Evolutionary conservation across 495 filamentous ascomycete species (phyloP), one percentile per base, ranked within the genome.

Genomic region (Saxophila tyrrhenica): DNA sequence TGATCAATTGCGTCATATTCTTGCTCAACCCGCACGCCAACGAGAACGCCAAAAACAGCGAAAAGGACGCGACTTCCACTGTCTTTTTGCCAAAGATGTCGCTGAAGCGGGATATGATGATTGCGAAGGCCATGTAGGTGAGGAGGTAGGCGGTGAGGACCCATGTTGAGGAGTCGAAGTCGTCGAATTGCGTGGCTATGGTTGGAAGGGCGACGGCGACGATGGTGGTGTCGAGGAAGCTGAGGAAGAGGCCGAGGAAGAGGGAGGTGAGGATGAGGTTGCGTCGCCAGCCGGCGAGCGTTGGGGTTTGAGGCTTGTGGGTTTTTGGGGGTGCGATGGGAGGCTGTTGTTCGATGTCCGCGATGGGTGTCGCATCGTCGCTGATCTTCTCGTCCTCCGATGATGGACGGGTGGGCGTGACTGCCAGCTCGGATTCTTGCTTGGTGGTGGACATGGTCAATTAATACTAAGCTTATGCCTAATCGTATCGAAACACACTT

Each of bases 1-100:
- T 13, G 22, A 55, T 55, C 10, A 55, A 29, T 41, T 55, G 52
- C 42, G 32, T 55, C 32, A 55, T 55, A 8, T 20, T 42, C 25
- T 55, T 21, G 43, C 42, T 47, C 20, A 55, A 48, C n/a, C 42
- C 52, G 24, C 52, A 55, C 35, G 42, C 52, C 16, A 55, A 22
- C 20, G 52, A 55, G 44, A 55, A 55, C n/a, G 42, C 42, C 42
- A 55, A 13, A 25, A 55, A 55, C n/a, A 55, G 22, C n/a, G 48
- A 21, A 24, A 45, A 55, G 15, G 41, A 29, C 20, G 42, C 15
- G 15, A 55, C 25, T 25, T 48, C 45, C 22, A 55, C 44, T 19
- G 44, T 24, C 22, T 55, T 55, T 15, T 38, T 39, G 17, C 52
- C 52, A 22, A 55, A 45, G 44, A 55, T 35, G 35, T 55, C 52